Evolutionary conservation across 257 asterid species (phyloP).

Genomic region (Salvia miltiorrhiza): DNA sequence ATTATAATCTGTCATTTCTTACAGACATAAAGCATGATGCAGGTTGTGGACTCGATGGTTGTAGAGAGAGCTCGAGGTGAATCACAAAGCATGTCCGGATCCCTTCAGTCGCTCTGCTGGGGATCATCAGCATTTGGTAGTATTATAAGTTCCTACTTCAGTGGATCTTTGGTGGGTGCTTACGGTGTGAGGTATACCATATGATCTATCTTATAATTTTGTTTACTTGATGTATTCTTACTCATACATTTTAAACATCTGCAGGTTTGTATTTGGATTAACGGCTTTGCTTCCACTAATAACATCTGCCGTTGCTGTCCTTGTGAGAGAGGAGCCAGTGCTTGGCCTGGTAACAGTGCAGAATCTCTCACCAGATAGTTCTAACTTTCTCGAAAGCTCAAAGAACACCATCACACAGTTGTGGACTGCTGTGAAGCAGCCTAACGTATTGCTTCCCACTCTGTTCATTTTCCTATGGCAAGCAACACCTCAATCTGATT

Average conservation of each 20-base stretch:
- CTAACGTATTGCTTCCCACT: constrained; percentile 88
- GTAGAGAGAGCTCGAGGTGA: constrained; percentile 99
- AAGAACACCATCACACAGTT: constrained; percentile 50
- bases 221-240: not conserved
- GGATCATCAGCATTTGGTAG: constrained; percentile 98
- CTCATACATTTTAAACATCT: constrained; percentile 18
- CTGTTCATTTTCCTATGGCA: constrained; percentile 90
- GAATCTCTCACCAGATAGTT: constrained; percentile 32
- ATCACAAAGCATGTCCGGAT: constrained; percentile 96
- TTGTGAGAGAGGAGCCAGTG: constrained; percentile 79
- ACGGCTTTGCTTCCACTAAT: constrained; percentile 92
- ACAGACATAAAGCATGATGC: constrained; percentile 28
- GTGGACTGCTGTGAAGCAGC: constrained; percentile 77
- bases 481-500: constrained; percentile 94
- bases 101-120: constrained; percentile 98
- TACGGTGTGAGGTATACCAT: constrained; percentile 87
- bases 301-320: constrained; percentile 93
- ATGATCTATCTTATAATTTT: constrained; percentile 9
- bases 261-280: constrained; percentile 94
- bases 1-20: not conserved
- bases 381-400: constrained; percentile 54
- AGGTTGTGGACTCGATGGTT: constrained; percentile 99
- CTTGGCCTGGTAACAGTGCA: constrained; percentile 39
- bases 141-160: constrained; percentile 92
- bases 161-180: constrained; percentile 93